phyloP scores from a whole-genome alignment of 2,329 filamentous ascomycete genomes.

The Aphanoascus verrucosus region DNA sequence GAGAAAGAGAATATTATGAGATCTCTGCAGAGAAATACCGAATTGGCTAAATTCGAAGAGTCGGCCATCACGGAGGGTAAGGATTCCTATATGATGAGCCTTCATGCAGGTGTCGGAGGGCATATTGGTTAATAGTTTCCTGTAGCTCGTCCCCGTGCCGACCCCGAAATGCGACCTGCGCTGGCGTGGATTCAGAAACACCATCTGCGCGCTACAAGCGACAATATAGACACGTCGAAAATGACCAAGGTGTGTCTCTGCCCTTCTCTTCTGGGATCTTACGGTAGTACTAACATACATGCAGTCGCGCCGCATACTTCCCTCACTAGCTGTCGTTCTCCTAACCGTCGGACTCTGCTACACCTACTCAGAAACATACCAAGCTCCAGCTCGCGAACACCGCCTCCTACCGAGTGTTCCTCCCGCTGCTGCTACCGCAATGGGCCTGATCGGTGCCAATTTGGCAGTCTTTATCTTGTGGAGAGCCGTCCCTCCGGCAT shows the following conservation, averaged over 20 bases:
- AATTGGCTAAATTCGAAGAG: constrained; percentile 29
- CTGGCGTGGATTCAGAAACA: constrained; percentile 37
- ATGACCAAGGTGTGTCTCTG: constrained; percentile 27
- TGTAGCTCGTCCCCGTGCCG: constrained; percentile 31
- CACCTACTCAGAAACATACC: constrained; percentile 40
- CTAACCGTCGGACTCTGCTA: constrained; percentile 34
- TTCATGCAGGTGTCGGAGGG: neutral
- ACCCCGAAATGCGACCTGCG: constrained; percentile 30
- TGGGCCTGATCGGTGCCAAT: constrained; percentile 43
- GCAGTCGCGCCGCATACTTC: constrained; percentile 38
- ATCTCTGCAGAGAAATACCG: constrained; percentile 27
- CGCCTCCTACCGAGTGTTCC: constrained; percentile 42
- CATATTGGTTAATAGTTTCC: neutral
- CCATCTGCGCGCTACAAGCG: constrained; percentile 30
- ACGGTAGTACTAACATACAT: neutral
- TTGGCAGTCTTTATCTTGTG: constrained; percentile 42
- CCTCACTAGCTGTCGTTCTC: constrained; percentile 33
- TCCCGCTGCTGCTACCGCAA: constrained; percentile 43
- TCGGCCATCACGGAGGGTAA: constrained; percentile 29
- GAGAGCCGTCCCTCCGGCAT: constrained; percentile 42
- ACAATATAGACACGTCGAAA: constrained; percentile 25
- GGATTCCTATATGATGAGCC: neutral
- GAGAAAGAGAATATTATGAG: constrained; percentile 27
- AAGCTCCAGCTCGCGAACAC: constrained; percentile 37
- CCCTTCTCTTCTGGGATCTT: neutral